Conservation (phyloP, 352 stramenopile species). For the Pythium sp. region DNA sequence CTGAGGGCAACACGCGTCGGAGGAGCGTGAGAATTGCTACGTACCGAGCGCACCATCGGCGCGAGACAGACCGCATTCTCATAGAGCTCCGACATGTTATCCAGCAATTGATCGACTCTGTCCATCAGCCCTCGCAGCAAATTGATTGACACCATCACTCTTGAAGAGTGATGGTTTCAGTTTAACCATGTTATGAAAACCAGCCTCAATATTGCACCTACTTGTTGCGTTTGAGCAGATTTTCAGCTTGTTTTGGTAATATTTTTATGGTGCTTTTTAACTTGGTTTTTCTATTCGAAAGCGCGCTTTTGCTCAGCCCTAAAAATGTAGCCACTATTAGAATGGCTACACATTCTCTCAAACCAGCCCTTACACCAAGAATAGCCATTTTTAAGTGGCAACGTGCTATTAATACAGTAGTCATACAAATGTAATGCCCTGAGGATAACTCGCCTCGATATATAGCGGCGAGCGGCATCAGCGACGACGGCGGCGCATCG, state of each 20-base stretch:
- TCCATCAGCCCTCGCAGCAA: neutral
- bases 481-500: neutral
- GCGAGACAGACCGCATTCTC: conserved; percentile 79
- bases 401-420: neutral
- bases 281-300: neutral
- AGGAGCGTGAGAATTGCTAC: conserved; percentile 14
- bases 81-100: conserved; percentile 42
- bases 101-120: neutral
- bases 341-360: neutral
- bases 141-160: neutral
- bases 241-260: neutral
- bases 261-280: neutral
- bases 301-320: neutral
- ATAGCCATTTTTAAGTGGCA: neutral
- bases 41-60: conserved; percentile 94
- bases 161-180: neutral
- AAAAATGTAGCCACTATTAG: neutral
- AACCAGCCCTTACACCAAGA: neutral
- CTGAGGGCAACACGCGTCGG: neutral
- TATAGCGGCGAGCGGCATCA: neutral
- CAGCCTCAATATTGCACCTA: neutral
- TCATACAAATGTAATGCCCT: neutral
- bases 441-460: neutral
- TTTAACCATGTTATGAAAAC: neutral
- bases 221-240: neutral